phyloP scores from a whole-genome alignment of 331 rosid species.

The Phaseolus coccineus region DNA sequence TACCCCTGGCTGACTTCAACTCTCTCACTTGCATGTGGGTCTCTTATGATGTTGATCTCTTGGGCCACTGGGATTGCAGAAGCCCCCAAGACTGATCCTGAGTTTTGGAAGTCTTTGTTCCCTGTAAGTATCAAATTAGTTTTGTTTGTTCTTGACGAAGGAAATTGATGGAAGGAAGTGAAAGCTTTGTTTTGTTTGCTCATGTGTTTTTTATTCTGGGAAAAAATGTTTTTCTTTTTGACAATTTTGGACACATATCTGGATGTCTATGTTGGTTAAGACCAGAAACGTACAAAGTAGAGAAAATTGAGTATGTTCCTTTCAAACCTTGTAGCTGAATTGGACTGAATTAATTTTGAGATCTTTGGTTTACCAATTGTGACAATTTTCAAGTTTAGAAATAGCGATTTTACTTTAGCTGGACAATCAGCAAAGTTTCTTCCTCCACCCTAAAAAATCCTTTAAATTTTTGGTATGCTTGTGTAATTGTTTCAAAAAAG shows the following conservation, averaged over 20 bases:
- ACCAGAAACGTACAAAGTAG: background rate
- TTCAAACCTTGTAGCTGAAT: conserved; percentile 32
- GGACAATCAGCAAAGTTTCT: background rate
- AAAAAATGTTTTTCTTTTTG: background rate
- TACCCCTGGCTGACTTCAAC: conserved; percentile 96
- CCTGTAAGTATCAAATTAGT: conserved; percentile 70
- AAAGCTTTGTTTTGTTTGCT: conserved; percentile 52
- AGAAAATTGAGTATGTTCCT: background rate
- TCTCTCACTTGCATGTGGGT: conserved; percentile 87
- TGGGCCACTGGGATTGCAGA: conserved; percentile 88
- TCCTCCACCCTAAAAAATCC: background rate
- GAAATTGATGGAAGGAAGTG: conserved; percentile 44
- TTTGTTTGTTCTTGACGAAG: conserved; percentile 50
- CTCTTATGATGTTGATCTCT: conserved; percentile 85
- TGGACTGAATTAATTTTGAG: conserved; percentile 5
- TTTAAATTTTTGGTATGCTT: background rate
- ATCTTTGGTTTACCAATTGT: conserved; percentile 2
- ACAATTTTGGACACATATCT: conserved; percentile 31
- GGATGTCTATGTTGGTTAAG: conserved; percentile 35
- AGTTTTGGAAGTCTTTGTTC: conserved; percentile 88
- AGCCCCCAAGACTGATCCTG: conserved; percentile 84
- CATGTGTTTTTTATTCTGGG: conserved; percentile 11
- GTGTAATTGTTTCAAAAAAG: conserved; percentile 6
- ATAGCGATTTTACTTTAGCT: background rate
- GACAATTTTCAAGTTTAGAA: conserved; percentile 1